Base-by-base conservation (phyloP, 768 basidiomycete species). In the Pleurotus tuoliensis region DNA sequence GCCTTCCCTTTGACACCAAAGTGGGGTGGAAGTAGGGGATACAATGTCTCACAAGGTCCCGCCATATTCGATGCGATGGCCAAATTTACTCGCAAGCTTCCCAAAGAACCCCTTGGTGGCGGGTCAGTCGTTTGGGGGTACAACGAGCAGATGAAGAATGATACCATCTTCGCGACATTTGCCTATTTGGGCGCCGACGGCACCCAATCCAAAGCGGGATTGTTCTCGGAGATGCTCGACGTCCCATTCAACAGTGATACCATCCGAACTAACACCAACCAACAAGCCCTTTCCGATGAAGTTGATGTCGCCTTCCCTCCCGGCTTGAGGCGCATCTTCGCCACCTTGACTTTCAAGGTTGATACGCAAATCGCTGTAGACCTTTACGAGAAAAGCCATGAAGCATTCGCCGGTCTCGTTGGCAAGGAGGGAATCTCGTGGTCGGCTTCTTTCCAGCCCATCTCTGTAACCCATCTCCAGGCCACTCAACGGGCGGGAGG, bases 11-110 rank as follows among this genome's bases (percentile, higher is more conserved):
- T 48, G 12, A 40, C 39, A 15, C 43, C 57, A 6, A 40, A 56
- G 4, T 64, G 61, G 61, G 61, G 59, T 5, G 63, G 63, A 5
- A 48, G 47, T 3, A 55, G 57, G 25, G 52, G 56, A 20, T 62
- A 62, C 39, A 41, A 53, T 9, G 51, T 53, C 4, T 39, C 51
- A 22, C 20, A 24, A 15, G 51, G 51, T 38, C 13, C 34, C 5
- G 51, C 34, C 0, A n/a, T 53, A 20, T 53, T 53, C 39, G 38
- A 53, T 24, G 51, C 51, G 8, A 53, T 53, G 51, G 51, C 38
- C 4, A 53, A 53, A 38, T 37, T 53, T 34, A 53, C 41, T 22
- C 13, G 39, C 38, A 53, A 53, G 51, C 39, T 53, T 13, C 39
- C 37, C 37, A 53, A 53, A 12, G 51, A 53, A 20, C 51, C 51